phyloP scores from a whole-genome alignment of 176 grass and related monocot genomes.

The Oryza glumipatula region DNA sequence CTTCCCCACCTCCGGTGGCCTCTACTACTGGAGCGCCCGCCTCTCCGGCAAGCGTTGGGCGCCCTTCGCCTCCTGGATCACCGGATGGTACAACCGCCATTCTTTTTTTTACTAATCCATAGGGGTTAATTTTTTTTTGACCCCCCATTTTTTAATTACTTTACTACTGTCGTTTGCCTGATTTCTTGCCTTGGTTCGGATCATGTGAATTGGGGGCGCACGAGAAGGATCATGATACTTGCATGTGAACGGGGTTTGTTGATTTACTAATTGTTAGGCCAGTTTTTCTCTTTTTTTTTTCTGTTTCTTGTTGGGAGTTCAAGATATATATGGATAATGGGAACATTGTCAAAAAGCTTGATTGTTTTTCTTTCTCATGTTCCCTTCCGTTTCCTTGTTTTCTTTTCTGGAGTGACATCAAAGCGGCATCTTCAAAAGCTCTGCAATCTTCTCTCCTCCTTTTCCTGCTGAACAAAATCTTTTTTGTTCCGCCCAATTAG shows the following conservation, averaged over 20 bases:
- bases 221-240: background rate
- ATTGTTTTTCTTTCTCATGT: background rate
- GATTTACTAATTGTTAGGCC: background rate
- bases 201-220: background rate
- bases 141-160: no score
- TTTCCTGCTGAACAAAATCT: no score
- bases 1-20: conserved; percentile 85
- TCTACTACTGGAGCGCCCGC: conserved; percentile 94
- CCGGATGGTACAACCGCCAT: conserved; percentile 64
- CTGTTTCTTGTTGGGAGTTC: background rate
- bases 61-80: conserved; percentile 88
- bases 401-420: background rate
- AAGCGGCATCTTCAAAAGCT: conserved; percentile 9
- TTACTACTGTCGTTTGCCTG: no score
- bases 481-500: background rate
- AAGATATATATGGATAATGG: background rate
- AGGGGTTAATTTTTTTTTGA: no score
- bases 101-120: no score
- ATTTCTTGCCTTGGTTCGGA: background rate
- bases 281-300: background rate
- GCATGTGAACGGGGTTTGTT: background rate
- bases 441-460: background rate
- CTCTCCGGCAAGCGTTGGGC: conserved; percentile 77
- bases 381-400: background rate
- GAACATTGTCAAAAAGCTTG: background rate